Conservation (phyloP, 164 flowering plant genomes). For the Nymphaea colorata region DNA sequence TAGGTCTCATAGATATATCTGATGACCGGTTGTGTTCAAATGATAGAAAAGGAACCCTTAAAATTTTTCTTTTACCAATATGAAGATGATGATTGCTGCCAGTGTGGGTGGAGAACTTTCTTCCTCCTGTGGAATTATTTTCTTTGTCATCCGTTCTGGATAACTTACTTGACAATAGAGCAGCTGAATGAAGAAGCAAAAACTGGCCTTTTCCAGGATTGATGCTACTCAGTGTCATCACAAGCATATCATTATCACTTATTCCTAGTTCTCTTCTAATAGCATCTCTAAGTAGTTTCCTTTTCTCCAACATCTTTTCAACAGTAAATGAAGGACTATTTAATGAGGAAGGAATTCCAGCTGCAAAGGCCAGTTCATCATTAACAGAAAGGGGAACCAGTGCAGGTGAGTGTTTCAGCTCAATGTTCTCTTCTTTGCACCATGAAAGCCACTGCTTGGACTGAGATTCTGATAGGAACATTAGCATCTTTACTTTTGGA, state of each 20-base stretch:
- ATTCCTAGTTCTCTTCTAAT: conserved; percentile 87
- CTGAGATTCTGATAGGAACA: conserved; percentile 75
- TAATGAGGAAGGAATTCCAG: conserved; percentile 69
- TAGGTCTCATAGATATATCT: conserved; percentile 1
- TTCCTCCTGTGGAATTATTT: too few relatives aligned
- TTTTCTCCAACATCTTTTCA: conserved; percentile 70
- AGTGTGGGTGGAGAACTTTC: neutral
- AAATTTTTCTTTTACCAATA: conserved; percentile 18
- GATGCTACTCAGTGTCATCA: conserved; percentile 82
- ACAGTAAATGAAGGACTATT: conserved; percentile 62
- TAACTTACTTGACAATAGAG: neutral
- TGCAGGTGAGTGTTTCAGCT: conserved; percentile 43
- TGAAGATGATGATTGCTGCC: conserved; percentile 14
- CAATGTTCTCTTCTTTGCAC: conserved; percentile 84
- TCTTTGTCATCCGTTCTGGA: neutral
- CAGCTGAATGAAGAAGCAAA: conserved; percentile 71
- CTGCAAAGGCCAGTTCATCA: conserved; percentile 94
- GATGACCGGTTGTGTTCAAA: conserved; percentile 11
- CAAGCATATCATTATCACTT: conserved; percentile 68
- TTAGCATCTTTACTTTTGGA: conserved; percentile 60
- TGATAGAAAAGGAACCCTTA: conserved; percentile 28
- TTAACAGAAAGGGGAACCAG: conserved; percentile 80
- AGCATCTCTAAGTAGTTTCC: conserved; percentile 41
- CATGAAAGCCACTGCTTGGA: conserved; percentile 85
- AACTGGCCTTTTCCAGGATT: conserved; percentile 90